Conservation (phyloP, 345 rosid genomes). For the Populus pruinosa region DNA sequence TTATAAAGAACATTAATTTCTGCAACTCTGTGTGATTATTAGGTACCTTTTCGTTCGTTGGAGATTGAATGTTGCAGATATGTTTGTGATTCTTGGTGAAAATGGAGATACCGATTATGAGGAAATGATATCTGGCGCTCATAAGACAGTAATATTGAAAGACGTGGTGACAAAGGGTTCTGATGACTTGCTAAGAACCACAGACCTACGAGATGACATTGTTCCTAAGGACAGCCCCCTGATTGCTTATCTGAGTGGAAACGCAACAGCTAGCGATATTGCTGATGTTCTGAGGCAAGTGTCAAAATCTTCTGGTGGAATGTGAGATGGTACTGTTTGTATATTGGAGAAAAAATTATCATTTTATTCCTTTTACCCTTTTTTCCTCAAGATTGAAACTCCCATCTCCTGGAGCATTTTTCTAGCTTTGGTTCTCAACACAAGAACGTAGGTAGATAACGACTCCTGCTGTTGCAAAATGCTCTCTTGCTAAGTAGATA, state of each 20-base stretch:
- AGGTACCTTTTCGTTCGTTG: constrained; percentile 93
- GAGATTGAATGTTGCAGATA: constrained; percentile 80
- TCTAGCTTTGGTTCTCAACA: background rate
- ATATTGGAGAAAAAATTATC: background rate
- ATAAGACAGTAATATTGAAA: constrained; percentile 68
- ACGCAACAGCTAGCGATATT: constrained; percentile 48
- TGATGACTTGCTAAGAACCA: constrained; percentile 55
- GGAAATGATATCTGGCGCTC: constrained; percentile 77
- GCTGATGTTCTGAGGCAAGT: constrained; percentile 51
- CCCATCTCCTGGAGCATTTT: background rate
- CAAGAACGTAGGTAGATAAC: background rate
- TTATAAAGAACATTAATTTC: background rate
- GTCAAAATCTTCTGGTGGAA: constrained; percentile 31
- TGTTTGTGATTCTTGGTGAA: constrained; percentile 84
- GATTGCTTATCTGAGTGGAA: constrained; percentile 41
- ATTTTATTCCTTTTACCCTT: background rate
- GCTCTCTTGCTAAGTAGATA: background rate
- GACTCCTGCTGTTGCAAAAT: background rate
- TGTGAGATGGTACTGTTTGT: constrained; percentile 11
- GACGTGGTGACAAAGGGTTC: constrained; percentile 58
- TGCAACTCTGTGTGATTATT: background rate
- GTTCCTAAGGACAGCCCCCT: constrained; percentile 67
- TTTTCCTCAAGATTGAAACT: background rate
- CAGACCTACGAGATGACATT: constrained; percentile 61
- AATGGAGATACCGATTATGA: constrained; percentile 84